These are phyloP conservation scores for Candida pini DNA, from an alignment of 805 yeast genomes.

Conservation along the genomic window DNA sequence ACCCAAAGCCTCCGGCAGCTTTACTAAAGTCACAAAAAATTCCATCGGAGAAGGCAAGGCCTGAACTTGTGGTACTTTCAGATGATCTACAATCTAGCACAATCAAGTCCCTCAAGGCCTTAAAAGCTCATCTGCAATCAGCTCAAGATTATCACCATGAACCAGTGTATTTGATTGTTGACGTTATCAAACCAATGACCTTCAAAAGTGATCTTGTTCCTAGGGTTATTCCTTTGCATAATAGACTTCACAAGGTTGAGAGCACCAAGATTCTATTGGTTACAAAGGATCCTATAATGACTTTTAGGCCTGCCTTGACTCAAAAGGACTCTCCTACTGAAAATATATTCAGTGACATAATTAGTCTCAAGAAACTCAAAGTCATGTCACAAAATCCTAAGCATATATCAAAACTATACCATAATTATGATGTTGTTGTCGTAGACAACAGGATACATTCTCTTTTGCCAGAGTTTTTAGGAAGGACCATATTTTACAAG, in stretches of 20 bases:
- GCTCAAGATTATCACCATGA: constrained; percentile 22
- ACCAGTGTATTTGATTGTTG: constrained; percentile 39
- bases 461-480: constrained; percentile 52
- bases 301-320: constrained; percentile 45
- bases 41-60: neutral
- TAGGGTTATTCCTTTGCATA: constrained; percentile 52
- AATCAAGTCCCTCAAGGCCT: constrained; percentile 23
- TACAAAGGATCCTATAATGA: constrained; percentile 67
- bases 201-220: constrained; percentile 45
- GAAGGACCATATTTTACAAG: constrained; percentile 50
- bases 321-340: constrained; percentile 50
- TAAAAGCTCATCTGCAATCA: constrained; percentile 26
- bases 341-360: constrained; percentile 55
- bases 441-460: constrained; percentile 67
- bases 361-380: constrained; percentile 53
- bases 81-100: constrained; percentile 12
- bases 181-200: constrained; percentile 41
- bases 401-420: constrained; percentile 41
- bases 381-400: constrained; percentile 38
- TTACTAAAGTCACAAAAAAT: neutral
- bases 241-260: constrained; percentile 43
- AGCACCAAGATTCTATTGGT: constrained; percentile 52
- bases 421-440: constrained; percentile 61
- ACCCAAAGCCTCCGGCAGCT: neutral
- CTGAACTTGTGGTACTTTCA: constrained; percentile 10